Base-by-base conservation (phyloP, 768 basidiomycete species). In the Tulasnella sp. region DNA sequence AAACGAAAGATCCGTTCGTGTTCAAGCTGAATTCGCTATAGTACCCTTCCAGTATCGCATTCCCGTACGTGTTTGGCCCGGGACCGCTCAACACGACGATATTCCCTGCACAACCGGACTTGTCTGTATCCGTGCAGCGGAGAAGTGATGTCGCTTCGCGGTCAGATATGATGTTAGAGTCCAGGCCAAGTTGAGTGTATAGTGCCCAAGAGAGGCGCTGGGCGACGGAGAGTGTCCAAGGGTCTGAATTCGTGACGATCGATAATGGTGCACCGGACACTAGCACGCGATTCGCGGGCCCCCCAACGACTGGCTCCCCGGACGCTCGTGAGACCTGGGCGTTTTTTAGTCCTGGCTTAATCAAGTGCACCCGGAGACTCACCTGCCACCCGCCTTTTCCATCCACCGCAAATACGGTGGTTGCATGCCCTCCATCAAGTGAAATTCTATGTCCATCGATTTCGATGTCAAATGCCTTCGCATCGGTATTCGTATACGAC, bases 221-320 rank as follows among this genome's bases (percentile, higher is more conserved):
- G 14, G 59, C 52, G 15, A 36, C 59, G 14, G 21, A 31, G 6
- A 49, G 11, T 12, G 31, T 19, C 8, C 17, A 23, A 1, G 7
- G 58, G n/a, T 43, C 35, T 5, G 15, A 21, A 12, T 19, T 19
- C 4, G 57, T 49, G 8, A 58, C 46, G 25, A 60, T 39, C 27
- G 57, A 1, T 17, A 60, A 19, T 9, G 59, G 57, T 4, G 9
- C 6, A 6, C 36, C 32, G 8, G 57, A 60, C 27, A 51, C 23
- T 9, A 60, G 57, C 27, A 60, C 40, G n/a, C 54, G 59, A 19
- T 40, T 60, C 15, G 57, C 48, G 1, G 59, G 59, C 6, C 59
- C 59, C 7, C 56, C 31, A n/a, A 27, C 12, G 29, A 6, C 19
- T 2, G 29, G 23, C 21, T 27, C 12, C 12, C 21, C 19, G 19